A percentile compares a stretch with the other conserved stretches of the same genome.
These are phyloP conservation scores for Coniosporium apollinis DNA, from an alignment of 495 filamentous ascomycete species.

Conservation along the genomic window DNA sequence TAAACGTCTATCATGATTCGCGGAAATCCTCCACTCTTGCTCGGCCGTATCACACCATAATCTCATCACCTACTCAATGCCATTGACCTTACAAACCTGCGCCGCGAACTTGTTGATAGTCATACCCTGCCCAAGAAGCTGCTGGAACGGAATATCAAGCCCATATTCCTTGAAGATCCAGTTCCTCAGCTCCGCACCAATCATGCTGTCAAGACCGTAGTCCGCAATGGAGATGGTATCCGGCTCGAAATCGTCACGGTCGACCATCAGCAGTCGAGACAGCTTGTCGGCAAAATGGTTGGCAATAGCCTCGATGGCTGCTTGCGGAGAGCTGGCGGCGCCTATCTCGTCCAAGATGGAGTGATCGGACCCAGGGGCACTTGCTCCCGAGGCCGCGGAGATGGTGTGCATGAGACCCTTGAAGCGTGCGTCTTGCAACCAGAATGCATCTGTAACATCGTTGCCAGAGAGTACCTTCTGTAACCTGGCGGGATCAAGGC, in stretches of 20 bases:
- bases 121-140: conserved; percentile 13
- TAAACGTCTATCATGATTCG: too few relatives aligned
- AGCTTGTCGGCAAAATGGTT: conserved; percentile 19
- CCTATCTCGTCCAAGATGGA: too few relatives aligned
- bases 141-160: conserved; percentile 25
- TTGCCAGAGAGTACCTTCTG: not conserved
- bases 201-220: conserved; percentile 33
- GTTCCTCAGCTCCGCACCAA: conserved; percentile 29
- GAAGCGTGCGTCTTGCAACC: not conserved
- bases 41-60: too few relatives aligned
- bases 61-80: too few relatives aligned
- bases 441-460: not conserved
- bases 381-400: conserved; percentile 5
- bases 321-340: too few relatives aligned
- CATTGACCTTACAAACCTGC: too few relatives aligned
- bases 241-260: conserved; percentile 7
- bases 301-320: conserved; percentile 3
- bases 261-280: conserved; percentile 19
- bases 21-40: too few relatives aligned
- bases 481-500: not conserved
- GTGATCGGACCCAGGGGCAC: too few relatives aligned
- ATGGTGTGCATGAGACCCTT: too few relatives aligned
- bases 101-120: too few relatives aligned
- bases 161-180: conserved; percentile 31
- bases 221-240: conserved; percentile 14